phyloP scores from a whole-genome alignment of 225 moss, liverwort and hornwort species.

The Marchantia paleacea region DNA sequence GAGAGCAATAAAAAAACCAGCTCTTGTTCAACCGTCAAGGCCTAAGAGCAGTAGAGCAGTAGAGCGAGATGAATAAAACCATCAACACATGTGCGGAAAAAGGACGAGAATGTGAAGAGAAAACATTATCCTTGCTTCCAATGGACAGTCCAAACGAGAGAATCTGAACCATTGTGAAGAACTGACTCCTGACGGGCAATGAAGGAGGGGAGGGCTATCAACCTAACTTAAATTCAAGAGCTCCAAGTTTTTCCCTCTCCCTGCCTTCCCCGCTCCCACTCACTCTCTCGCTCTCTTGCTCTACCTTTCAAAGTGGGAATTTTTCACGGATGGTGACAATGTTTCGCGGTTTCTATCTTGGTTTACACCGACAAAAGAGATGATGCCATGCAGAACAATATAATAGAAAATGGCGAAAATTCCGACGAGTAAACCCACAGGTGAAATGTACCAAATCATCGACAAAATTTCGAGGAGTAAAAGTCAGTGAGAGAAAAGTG shows the following conservation, averaged over 20 bases:
- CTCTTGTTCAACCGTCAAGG: background rate
- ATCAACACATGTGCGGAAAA: background rate
- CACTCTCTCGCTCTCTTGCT: background rate
- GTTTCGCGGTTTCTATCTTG: background rate
- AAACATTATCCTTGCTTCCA: conserved; percentile 1
- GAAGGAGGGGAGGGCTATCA: background rate
- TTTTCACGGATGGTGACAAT: background rate
- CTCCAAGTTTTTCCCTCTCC: too few species aligned
- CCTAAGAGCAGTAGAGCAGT: background rate
- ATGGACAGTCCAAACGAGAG: conserved; percentile 1
- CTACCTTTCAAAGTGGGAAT: too few species aligned
- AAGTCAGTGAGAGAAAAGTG: background rate
- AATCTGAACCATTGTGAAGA: background rate
- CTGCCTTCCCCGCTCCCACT: too few species aligned
- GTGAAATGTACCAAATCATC: background rate
- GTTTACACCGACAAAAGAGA: background rate
- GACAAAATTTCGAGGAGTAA: background rate
- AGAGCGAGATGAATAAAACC: conserved; percentile 3
- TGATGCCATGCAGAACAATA: background rate
- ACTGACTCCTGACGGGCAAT: background rate
- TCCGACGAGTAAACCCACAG: background rate
- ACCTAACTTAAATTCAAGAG: too few species aligned
- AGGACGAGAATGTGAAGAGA: background rate
- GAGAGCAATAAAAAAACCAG: background rate
- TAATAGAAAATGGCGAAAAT: too few species aligned